Evolutionary conservation across 2,329 filamentous ascomycete genomes (phyloP).

Genomic region (Ophiocordyceps sinensis): DNA sequence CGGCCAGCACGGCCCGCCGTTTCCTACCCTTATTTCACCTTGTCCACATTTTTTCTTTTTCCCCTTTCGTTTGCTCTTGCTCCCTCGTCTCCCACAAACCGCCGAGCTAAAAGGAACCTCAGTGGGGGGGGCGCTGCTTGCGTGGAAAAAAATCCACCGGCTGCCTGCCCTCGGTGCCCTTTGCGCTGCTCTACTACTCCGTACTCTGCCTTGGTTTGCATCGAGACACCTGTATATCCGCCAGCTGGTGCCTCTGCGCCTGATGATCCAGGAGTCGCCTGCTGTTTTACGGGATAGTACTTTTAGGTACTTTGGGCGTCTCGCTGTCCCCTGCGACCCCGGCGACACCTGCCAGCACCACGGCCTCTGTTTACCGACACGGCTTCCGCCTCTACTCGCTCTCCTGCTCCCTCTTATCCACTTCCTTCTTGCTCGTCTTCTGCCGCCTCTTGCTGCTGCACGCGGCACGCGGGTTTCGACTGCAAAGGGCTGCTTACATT

Average conservation of each 20-base stretch:
- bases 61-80: too few species aligned
- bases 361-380: background rate
- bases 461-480: background rate
- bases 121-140: too few species aligned
- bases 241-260: constrained; percentile 1
- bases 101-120: too few species aligned
- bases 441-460: background rate
- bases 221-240: background rate
- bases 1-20: too few species aligned
- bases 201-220: background rate
- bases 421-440: background rate
- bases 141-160: too few species aligned
- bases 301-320: constrained; percentile 1
- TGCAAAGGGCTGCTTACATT: background rate
- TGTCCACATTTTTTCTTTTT: too few species aligned
- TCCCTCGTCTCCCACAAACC: too few species aligned
- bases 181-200: background rate
- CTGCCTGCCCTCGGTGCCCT: too few species aligned
- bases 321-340: background rate
- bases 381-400: background rate
- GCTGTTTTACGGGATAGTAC: constrained; percentile 1
- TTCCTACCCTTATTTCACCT: too few species aligned
- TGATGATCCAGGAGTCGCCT: constrained; percentile 1
- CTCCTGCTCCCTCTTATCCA: background rate
- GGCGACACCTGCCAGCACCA: background rate